Percentiles rank a stretch among this genome's conserved stretches.
phyloP scores from a whole-genome alignment of 441 rosid genomes.

The Croton setiger region DNA sequence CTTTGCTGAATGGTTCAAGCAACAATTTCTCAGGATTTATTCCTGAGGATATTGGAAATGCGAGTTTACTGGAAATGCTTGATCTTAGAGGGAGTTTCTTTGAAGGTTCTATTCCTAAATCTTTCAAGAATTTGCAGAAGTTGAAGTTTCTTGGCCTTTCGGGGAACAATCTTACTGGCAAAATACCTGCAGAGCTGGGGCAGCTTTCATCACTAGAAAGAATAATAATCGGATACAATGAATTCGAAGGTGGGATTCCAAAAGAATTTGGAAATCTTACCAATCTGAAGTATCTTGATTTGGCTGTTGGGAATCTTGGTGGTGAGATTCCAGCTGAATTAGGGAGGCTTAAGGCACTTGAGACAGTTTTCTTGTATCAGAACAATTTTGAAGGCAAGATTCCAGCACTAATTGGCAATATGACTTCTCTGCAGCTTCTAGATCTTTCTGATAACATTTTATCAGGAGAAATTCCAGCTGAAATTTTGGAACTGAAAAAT shows the following conservation, averaged over 20 bases:
- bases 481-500: slow-evolving; percentile 53
- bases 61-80: slow-evolving; percentile 53
- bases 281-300: slow-evolving; percentile 71
- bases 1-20: slow-evolving; percentile 76
- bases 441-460: slow-evolving; percentile 79
- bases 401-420: slow-evolving; percentile 60
- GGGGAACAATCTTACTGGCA: slow-evolving; percentile 81
- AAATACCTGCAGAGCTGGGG: slow-evolving; percentile 70
- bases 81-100: slow-evolving; percentile 90
- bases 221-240: slow-evolving; percentile 81
- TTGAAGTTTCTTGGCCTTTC: slow-evolving; percentile 86
- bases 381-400: slow-evolving; percentile 70
- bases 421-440: slow-evolving; percentile 51
- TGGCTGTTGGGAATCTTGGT: slow-evolving; percentile 65
- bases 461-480: slow-evolving; percentile 61
- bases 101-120: slow-evolving; percentile 64
- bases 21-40: slow-evolving; percentile 69
- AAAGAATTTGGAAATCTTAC: slow-evolving; percentile 67
- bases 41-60: slow-evolving; percentile 72
- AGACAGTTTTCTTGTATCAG: slow-evolving; percentile 58
- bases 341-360: slow-evolving; percentile 56
- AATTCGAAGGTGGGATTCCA: slow-evolving; percentile 73
- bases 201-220: slow-evolving; percentile 67
- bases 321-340: slow-evolving; percentile 71
- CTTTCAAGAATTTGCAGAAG: slow-evolving; percentile 64